Base-by-base conservation (phyloP, 805 yeast species). In the Wickerhamomyces chaumierensis region DNA sequence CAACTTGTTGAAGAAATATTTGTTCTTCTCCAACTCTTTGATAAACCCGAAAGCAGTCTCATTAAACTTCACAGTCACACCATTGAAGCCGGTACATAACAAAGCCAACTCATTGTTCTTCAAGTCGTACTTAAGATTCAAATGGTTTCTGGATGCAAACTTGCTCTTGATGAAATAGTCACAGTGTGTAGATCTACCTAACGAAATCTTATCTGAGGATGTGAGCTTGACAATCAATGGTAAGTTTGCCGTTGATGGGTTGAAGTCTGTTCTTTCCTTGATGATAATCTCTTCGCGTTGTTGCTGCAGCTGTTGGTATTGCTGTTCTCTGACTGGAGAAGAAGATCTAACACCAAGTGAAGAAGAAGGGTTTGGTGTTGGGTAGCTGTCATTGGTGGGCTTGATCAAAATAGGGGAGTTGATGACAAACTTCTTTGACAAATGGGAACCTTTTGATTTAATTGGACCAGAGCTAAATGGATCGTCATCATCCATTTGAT, bases 11-110 rank as follows among this genome's bases (percentile, higher is more conserved):
- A 62, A 50, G 14, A 49, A 48, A 35, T 49, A 65, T 3, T 48
- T 39, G 4, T 48, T 40, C 7, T 47, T 51, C 2, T 45, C 41
- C 5, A 46, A 31, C 35, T 51, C 43, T 27, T 39, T 42, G 6
- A 52, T 36, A 27, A 51, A 48, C n/a, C 60, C 60, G 33, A 66
- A 66, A 15, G 65, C 46, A 16, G 51, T 48, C 16, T 56, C 59
- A 0, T 95, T 92, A 32, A 85, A 70, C 4, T 71, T 65, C 16
- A 87, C 71, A 9, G 72, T 68, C 37, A 83, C 61, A 11, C 96
- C 96, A 56, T 90, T 90, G 60, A 77, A 72, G 3, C 97, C 96
- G 39, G 75, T 57, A 57, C 96, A 90, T 34, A 71, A 71, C 37
- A 90, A 55, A 14, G 60, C 63, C 34, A 85, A 56, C 35, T 64